Percentiles rank a stretch among this genome's conserved stretches.
These are phyloP conservation scores for Noccaea caerulescens DNA, from an alignment of 345 rosid species.

Conservation along the genomic window DNA sequence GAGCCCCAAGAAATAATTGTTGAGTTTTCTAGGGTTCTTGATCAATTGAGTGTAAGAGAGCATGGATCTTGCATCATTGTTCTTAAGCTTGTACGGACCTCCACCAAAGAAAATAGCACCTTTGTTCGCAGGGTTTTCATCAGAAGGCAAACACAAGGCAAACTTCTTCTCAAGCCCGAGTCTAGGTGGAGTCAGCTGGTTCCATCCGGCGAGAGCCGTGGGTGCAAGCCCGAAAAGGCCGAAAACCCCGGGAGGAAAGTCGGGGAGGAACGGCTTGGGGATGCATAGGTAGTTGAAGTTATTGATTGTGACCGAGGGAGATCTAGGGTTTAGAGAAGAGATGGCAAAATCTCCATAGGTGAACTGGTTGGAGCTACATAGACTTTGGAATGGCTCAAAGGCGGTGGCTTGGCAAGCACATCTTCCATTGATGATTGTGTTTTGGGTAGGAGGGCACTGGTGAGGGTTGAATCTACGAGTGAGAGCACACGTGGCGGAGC, in stretches of 20 bases:
- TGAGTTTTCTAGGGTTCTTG: slow-evolving; percentile 33
- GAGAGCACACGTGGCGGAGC: slow-evolving; percentile 31
- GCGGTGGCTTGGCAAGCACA: slow-evolving; percentile 43
- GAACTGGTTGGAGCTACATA: slow-evolving; percentile 31
- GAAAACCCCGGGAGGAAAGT: slow-evolving; percentile 42
- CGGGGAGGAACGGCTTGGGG: slow-evolving; percentile 33
- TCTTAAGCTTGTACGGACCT: slow-evolving; percentile 43
- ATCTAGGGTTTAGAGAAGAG: slow-evolving; percentile 37
- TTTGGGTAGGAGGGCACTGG: slow-evolving; percentile 32
- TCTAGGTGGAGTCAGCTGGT: slow-evolving; percentile 35
- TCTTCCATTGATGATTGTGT: slow-evolving; percentile 24
- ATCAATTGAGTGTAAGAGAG: slow-evolving; percentile 38
- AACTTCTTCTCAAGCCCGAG: slow-evolving; percentile 38
- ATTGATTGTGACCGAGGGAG: slow-evolving; percentile 21
- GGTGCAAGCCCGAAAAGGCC: slow-evolving; percentile 46
- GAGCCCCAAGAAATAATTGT: slow-evolving; percentile 43
- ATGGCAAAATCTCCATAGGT: slow-evolving; percentile 26
- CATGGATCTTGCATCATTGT: slow-evolving; percentile 38
- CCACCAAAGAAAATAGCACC: slow-evolving; percentile 47
- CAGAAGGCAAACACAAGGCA: slow-evolving; percentile 49
- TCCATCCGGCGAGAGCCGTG: slow-evolving; percentile 33
- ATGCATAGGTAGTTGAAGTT: slow-evolving; percentile 35
- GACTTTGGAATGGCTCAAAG: slow-evolving; percentile 40
- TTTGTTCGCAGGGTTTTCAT: slow-evolving; percentile 20
- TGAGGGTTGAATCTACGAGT: slow-evolving; percentile 20